Evolutionary conservation across 352 stramenopile genomes (phyloP).

Genomic region (Phytophthora multivora): DNA sequence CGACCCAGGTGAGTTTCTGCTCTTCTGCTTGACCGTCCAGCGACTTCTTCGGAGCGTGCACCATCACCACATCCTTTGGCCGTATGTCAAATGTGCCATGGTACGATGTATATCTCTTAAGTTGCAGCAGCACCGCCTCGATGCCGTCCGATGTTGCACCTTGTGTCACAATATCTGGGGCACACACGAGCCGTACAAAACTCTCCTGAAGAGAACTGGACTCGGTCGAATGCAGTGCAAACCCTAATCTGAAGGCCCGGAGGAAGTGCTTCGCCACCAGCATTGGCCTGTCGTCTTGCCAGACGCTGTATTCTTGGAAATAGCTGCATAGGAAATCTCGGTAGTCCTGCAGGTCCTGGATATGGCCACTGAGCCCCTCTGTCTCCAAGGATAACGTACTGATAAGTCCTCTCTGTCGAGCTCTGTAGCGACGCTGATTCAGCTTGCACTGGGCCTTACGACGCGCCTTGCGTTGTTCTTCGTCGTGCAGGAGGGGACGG

Average conservation of each 20-base stretch:
- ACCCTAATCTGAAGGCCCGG: constrained; percentile 54
- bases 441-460: constrained; percentile 80
- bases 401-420: constrained; percentile 64
- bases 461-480: constrained; percentile 59
- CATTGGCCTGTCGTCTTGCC: constrained; percentile 26
- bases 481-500: constrained; percentile 61
- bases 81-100: constrained; percentile 57
- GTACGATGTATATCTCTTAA: constrained; percentile 78
- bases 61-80: constrained; percentile 15
- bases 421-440: constrained; percentile 75
- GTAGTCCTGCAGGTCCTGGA: constrained; percentile 57
- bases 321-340: constrained; percentile 49
- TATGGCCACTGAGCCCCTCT: constrained; percentile 46
- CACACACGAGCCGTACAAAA: constrained; percentile 59
- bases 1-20: constrained; percentile 33
- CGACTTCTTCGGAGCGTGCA: constrained; percentile 31
- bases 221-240: constrained; percentile 70
- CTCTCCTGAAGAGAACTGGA: constrained; percentile 57
- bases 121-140: constrained; percentile 56
- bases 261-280: constrained; percentile 62
- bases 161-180: constrained; percentile 35
- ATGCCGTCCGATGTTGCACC: constrained; percentile 37
- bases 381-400: constrained; percentile 64
- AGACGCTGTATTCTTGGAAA: constrained; percentile 4
- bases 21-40: constrained; percentile 9